These are phyloP conservation scores for Pythium pectinolyticum DNA, from an alignment of 352 stramenopile species.

Conservation along the genomic window DNA sequence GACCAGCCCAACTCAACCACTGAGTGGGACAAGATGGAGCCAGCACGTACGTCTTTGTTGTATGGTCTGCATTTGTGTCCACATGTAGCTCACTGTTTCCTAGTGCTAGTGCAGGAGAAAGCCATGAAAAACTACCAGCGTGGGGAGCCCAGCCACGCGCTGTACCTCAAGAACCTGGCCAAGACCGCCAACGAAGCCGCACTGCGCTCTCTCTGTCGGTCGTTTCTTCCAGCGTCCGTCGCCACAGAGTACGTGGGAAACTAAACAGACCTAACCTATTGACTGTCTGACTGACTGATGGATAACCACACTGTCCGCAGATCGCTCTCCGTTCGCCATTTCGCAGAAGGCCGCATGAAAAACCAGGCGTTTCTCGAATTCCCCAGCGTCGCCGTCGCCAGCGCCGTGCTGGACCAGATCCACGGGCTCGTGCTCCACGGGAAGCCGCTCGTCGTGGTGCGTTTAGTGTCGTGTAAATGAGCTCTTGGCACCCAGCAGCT, in stretches of 20 bases:
- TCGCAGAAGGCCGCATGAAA: slow-evolving; percentile 81
- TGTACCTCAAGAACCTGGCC: slow-evolving; percentile 86
- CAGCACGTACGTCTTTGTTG: slow-evolving; percentile 1
- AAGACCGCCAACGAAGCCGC: slow-evolving; percentile 37
- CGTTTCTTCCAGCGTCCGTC: slow-evolving; percentile 1
- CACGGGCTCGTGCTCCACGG: slow-evolving; percentile 75
- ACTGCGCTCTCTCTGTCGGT: slow-evolving; percentile 5
- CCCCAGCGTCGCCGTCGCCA: slow-evolving; percentile 47
- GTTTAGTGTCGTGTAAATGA: slow-evolving; percentile 17
- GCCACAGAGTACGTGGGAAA: slow-evolving; percentile 30
- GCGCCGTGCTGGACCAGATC: slow-evolving; percentile 45
- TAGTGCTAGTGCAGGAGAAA: slow-evolving; percentile 47
- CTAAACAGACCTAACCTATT: no score
- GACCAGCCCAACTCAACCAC: no score
- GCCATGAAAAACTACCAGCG: slow-evolving; percentile 70
- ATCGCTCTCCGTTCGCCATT: slow-evolving; percentile 57
- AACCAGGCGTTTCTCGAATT: slow-evolving; percentile 85
- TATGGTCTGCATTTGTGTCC: no score
- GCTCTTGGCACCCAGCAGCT: not conserved
- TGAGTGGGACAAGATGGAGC: slow-evolving; percentile 11
- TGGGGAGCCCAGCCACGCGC: slow-evolving; percentile 47
- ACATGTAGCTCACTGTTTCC: not conserved
- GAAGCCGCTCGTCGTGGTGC: slow-evolving; percentile 83
- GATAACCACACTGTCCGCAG: no score
- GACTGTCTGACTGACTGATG: no score